These are phyloP conservation scores for Ophiostoma quercus DNA, from an alignment of 2,329 filamentous ascomycete species.

Conservation along the genomic window DNA sequence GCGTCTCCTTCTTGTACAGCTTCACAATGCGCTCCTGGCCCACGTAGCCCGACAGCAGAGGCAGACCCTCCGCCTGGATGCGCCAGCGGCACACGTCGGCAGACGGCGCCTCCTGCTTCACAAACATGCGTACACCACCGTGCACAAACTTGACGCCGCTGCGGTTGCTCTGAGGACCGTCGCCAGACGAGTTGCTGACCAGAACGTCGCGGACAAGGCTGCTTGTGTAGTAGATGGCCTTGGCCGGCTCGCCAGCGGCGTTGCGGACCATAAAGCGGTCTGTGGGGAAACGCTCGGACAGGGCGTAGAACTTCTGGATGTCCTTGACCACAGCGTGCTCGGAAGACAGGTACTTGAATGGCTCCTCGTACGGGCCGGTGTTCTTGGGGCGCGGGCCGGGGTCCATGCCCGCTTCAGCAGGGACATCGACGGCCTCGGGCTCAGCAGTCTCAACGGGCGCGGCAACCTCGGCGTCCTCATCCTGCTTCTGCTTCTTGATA, in stretches of 20 bases:
- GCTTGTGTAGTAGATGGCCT: conserved; percentile 95
- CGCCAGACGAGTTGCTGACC: conserved; percentile 77
- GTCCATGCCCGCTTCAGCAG: not conserved
- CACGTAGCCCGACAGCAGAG: conserved; percentile 86
- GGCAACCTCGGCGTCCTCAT: conserved; percentile 17
- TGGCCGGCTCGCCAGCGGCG: conserved; percentile 76
- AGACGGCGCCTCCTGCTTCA: conserved; percentile 90
- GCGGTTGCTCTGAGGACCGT: conserved; percentile 34
- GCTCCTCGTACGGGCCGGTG: conserved; percentile 67
- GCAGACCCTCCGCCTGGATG: conserved; percentile 90
- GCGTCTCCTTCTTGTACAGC: conserved; percentile 70
- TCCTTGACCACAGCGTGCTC: conserved; percentile 69
- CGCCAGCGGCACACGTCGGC: conserved; percentile 87
- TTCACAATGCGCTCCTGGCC: conserved; percentile 70
- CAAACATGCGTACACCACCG: conserved; percentile 97
- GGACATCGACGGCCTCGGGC: not conserved
- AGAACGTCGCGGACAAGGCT: conserved; percentile 80
- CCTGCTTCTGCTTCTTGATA: conserved; percentile 41
- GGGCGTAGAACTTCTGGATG: conserved; percentile 79
- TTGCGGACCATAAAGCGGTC: conserved; percentile 97
- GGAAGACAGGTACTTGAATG: conserved; percentile 81
- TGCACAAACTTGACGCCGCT: conserved; percentile 85
- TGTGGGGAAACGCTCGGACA: conserved; percentile 77
- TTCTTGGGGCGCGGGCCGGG: conserved; percentile 38
- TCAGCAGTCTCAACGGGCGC: conserved; percentile 24